These are phyloP conservation scores for Aspergillus sp. DNA, from an alignment of 2,329 filamentous ascomycete genomes.

Conservation along the genomic window DNA sequence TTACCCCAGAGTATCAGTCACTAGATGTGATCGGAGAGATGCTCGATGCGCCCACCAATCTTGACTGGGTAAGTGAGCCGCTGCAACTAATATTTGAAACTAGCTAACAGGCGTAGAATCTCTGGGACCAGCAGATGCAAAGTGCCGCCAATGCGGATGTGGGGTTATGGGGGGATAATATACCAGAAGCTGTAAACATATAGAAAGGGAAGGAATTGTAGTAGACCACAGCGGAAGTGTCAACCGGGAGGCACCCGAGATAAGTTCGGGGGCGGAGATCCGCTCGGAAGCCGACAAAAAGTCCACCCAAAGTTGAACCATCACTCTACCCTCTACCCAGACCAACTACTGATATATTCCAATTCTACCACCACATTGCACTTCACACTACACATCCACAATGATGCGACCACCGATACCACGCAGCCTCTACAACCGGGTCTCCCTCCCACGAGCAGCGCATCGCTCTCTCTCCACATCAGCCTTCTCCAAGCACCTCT, in stretches of 20 bases:
- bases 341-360: background rate
- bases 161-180: constrained; percentile 8
- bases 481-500: background rate
- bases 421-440: constrained; percentile 3
- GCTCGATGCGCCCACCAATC: constrained; percentile 32
- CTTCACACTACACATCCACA: background rate
- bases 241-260: background rate
- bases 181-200: too few species aligned
- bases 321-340: background rate
- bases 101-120: constrained; percentile 18
- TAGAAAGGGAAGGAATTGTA: background rate
- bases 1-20: constrained; percentile 11
- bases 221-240: background rate
- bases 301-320: background rate
- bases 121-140: constrained; percentile 29
- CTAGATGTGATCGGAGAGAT: constrained; percentile 37
- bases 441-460: background rate
- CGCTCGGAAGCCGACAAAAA: constrained; percentile 5
- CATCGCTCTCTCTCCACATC: constrained; percentile 2
- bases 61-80: constrained; percentile 35
- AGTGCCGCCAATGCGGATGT: background rate
- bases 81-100: background rate
- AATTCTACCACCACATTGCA: background rate
- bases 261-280: background rate
- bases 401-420: constrained; percentile 10